Conservation (phyloP, 305 asterid species). For the Ajuga reptans region DNA sequence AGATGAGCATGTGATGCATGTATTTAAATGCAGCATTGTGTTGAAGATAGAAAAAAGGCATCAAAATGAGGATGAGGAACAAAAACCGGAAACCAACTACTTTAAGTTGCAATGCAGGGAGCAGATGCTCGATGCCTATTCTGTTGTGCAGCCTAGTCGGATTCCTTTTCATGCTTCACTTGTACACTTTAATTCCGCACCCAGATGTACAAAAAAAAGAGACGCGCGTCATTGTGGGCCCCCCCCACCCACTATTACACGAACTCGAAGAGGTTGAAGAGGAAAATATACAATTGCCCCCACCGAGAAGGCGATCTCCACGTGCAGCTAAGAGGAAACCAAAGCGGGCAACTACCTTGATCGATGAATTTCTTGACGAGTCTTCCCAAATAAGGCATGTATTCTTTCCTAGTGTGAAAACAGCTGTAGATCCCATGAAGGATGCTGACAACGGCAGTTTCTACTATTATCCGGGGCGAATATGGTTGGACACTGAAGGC, state of each 20-base stretch:
- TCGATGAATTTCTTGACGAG: conserved; percentile 85
- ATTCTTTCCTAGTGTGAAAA: conserved; percentile 57
- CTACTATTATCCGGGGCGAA: conserved; percentile 68
- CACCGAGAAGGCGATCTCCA: conserved; percentile 71
- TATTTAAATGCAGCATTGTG: conserved; percentile 44
- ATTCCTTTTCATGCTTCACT: conserved; percentile 51
- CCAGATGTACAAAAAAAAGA: conserved; percentile 29
- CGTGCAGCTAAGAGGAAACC: conserved; percentile 85
- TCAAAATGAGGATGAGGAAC: conserved; percentile 65
- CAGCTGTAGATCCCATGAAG: conserved; percentile 53
- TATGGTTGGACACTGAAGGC: conserved; percentile 92
- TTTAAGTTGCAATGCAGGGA: conserved; percentile 74
- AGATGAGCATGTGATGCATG: conserved; percentile 26
- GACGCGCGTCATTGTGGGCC: conserved; percentile 23
- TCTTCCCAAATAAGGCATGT: conserved; percentile 66
- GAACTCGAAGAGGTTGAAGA: conserved; percentile 80
- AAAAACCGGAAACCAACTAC: conserved; percentile 58
- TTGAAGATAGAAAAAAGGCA: conserved; percentile 44
- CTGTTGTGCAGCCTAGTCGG: conserved; percentile 59
- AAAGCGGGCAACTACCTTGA: conserved; percentile 47
- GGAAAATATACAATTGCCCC: conserved; percentile 66
- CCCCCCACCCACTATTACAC: conserved; percentile 37
- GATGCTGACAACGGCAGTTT: conserved; percentile 42
- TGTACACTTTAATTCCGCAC: conserved; percentile 40
- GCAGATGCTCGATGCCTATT: conserved; percentile 47